Conservation (phyloP, 2,329 filamentous ascomycete genomes). For the Fusarium kyushuense region DNA sequence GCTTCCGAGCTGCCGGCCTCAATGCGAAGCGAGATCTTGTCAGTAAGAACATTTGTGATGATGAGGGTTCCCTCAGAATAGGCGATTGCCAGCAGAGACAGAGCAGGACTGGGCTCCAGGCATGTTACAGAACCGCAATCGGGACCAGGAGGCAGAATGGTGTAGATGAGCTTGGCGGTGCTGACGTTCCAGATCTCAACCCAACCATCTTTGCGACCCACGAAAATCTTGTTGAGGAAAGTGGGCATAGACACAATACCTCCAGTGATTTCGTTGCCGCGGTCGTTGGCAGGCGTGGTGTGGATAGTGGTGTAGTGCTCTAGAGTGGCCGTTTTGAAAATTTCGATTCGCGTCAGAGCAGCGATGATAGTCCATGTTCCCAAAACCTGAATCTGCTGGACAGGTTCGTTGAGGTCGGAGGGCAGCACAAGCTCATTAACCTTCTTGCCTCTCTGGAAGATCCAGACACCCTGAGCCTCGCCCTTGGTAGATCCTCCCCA, state of each 20-base stretch:
- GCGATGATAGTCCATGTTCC: slow-evolving; percentile 92
- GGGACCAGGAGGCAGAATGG: slow-evolving; percentile 80
- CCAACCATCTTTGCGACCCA: slow-evolving; percentile 86
- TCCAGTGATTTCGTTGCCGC: slow-evolving; percentile 78
- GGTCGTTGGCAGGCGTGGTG: slow-evolving; percentile 66
- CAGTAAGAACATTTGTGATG: slow-evolving; percentile 84
- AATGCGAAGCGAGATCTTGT: slow-evolving; percentile 77
- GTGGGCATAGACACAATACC: slow-evolving; percentile 91
- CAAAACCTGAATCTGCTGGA: slow-evolving; percentile 83
- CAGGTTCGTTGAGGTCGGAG: slow-evolving; percentile 72
- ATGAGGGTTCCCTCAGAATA: slow-evolving; percentile 83
- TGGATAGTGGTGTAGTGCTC: slow-evolving; percentile 92
- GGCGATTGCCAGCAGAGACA: slow-evolving; percentile 89
- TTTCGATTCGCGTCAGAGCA: slow-evolving; percentile 79
- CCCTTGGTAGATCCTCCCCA: slow-evolving; percentile 75
- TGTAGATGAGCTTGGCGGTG: slow-evolving; percentile 91
- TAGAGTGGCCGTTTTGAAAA: slow-evolving; percentile 86
- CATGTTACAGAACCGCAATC: slow-evolving; percentile 86
- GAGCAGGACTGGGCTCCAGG: slow-evolving; percentile 82
- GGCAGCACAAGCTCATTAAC: slow-evolving; percentile 80
- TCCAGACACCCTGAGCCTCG: slow-evolving; percentile 79
- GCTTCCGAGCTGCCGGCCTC: slow-evolving; percentile 73
- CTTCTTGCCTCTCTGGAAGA: slow-evolving; percentile 92
- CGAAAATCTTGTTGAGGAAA: slow-evolving; percentile 95
- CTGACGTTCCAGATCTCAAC: slow-evolving; percentile 98